A percentile compares a stretch with the other conserved stretches of the same genome.
Conservation (phyloP, 495 filamentous ascomycete species). For the Hypoxylon intermedium region DNA sequence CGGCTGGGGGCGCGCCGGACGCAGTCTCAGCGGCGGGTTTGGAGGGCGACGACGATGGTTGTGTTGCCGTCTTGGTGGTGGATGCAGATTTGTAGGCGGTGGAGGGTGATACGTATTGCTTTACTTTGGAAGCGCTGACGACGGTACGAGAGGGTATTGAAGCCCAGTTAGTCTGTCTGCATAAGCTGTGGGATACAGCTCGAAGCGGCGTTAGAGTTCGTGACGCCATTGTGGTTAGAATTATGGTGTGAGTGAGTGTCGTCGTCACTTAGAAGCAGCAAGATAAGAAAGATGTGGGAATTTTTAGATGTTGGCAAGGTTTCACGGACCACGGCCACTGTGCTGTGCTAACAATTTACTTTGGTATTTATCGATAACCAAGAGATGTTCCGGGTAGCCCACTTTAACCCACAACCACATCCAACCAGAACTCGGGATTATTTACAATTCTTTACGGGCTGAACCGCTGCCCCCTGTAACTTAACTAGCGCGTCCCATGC, state of each 20-base stretch:
- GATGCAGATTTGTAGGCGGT: neutral
- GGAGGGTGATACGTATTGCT: conserved; percentile 2
- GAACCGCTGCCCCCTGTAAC: too few relatives aligned
- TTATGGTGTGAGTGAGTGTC: neutral
- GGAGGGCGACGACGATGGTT: neutral
- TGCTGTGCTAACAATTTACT: too few relatives aligned
- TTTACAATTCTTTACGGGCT: too few relatives aligned
- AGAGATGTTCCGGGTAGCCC: too few relatives aligned
- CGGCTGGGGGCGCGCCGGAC: conserved; percentile 41
- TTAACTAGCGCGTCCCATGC: too few relatives aligned
- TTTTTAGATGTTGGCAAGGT: too few relatives aligned
- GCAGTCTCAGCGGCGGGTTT: neutral
- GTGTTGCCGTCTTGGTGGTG: neutral
- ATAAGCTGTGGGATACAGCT: neutral
- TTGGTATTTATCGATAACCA: too few relatives aligned
- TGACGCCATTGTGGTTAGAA: conserved; percentile 22
- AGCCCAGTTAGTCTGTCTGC: neutral
- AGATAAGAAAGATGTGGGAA: neutral
- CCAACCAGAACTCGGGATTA: too few relatives aligned
- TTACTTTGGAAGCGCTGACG: conserved; percentile 25
- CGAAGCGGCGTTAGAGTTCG: conserved; percentile 22
- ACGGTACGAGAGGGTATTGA: conserved; percentile 21
- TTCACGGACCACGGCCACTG: too few relatives aligned
- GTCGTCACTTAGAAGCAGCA: neutral
- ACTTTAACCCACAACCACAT: too few relatives aligned